These are phyloP conservation scores for Clarireedia hainanense DNA, from an alignment of 2,329 filamentous ascomycete species.

Conservation along the genomic window DNA sequence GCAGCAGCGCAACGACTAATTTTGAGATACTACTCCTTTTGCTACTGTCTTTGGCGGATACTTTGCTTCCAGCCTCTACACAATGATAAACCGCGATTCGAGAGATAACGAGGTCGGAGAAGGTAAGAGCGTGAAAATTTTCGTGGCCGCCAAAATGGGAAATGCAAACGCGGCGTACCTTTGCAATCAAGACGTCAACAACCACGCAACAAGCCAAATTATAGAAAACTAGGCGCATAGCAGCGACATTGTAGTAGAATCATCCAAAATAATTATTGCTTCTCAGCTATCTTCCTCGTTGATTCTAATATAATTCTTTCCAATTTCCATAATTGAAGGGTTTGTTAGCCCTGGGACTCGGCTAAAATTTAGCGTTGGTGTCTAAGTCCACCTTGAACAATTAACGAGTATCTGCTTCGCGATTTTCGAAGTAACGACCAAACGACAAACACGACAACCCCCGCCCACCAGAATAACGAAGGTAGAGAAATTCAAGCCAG, in stretches of 20 bases:
- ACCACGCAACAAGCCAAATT: neutral
- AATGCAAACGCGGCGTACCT: too few species aligned
- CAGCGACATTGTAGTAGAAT: neutral
- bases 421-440: slow-evolving; percentile 11
- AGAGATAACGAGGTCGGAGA: too few species aligned
- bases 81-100: too few species aligned
- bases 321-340: slow-evolving; percentile 10
- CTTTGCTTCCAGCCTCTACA: too few species aligned
- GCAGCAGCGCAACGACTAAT: too few species aligned
- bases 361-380: slow-evolving; percentile 13
- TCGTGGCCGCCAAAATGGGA: too few species aligned
- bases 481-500: slow-evolving; percentile 25
- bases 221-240: neutral
- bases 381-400: neutral
- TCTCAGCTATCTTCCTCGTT: too few species aligned
- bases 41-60: too few species aligned
- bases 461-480: slow-evolving; percentile 29
- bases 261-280: neutral
- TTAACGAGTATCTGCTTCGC: slow-evolving; percentile 3
- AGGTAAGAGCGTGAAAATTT: too few species aligned
- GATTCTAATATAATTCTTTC: slow-evolving; percentile 4
- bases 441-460: slow-evolving; percentile 27
- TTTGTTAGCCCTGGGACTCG: slow-evolving; percentile 20
- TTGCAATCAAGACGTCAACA: too few species aligned
- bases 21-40: too few species aligned